Base-by-base conservation (phyloP, 441 rosid species). In the Kokia cookei region DNA sequence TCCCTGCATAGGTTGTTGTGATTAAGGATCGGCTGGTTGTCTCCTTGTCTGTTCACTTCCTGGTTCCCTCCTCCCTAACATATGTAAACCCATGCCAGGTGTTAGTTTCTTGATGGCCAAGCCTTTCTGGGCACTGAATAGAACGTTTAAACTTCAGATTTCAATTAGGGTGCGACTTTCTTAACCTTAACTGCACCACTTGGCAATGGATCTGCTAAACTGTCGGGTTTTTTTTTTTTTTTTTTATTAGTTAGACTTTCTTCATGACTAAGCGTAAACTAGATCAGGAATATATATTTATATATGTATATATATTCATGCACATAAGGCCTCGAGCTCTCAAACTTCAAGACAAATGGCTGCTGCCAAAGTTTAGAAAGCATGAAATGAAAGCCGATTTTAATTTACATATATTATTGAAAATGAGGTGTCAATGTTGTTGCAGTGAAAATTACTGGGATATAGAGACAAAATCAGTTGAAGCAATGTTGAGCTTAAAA, bases 1-100 rank as follows among this genome's bases (percentile, higher is more conserved):
- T 73, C 79, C 37, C 47, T 79, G 87, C 86, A 77, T 86, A 87
- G 86, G 79, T 83, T 80, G 45, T 11, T 54, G 86, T 76, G 90
- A 86, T 73, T 77, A 74, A 61, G 73, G 75, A 79, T 84, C 82
- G 80, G 84, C 84, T 81, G 79, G 75, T 76, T 91, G 97, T 93
- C 97, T 85, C 90, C 91, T 81, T 73, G 80, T 76, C 58, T 89
- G 93, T 86, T 85, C 74, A 80, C 84, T 84, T 75, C 17, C 54
- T 78, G 93, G 93, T 92, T 90, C 83, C 97, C 93, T 90, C 84
- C 85, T 80, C 80, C 80, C 88, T 87, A 77, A 79, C 89, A 87
- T 73, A 10, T 75, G 67, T 57, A 57, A 81, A 66, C 27, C 76
- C 51, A 73, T 73, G 90, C 76, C 91, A 86, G 90, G 86, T 85